phyloP scores from a whole-genome alignment of 345 rosid species.

The Streptanthus diversifolius region DNA sequence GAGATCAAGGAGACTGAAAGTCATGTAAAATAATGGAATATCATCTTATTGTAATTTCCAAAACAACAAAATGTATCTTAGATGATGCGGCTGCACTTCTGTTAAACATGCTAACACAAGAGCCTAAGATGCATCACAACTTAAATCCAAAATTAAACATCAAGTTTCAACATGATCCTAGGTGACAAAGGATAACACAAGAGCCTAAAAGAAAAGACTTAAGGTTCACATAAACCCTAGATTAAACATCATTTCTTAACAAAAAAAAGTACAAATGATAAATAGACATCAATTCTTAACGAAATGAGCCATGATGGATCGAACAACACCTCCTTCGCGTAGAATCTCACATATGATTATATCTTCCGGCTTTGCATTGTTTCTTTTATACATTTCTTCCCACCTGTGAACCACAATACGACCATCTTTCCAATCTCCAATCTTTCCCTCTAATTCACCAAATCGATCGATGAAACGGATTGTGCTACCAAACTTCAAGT shows the following conservation, averaged over 20 bases:
- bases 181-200: background rate
- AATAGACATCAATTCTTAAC: background rate
- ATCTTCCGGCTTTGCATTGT: background rate
- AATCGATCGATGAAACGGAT: slow-evolving; percentile 3
- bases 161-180: background rate
- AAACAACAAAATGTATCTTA: too few species aligned
- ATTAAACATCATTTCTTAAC: background rate
- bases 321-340: slow-evolving; percentile 6
- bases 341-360: slow-evolving; percentile 16
- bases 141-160: background rate
- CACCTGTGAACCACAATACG: slow-evolving; percentile 10
- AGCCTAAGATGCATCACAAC: background rate
- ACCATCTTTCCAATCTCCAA: slow-evolving; percentile 6
- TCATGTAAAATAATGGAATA: background rate
- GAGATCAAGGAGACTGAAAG: background rate
- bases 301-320: slow-evolving; percentile 17
- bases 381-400: slow-evolving; percentile 12
- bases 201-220: background rate
- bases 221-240: background rate
- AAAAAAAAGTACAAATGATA: background rate
- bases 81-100: background rate
- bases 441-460: background rate
- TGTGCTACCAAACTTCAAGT: background rate
- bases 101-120: background rate
- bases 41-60: too few species aligned